Percentiles rank a stretch among this genome's conserved stretches.
phyloP scores from a whole-genome alignment of 805 yeast genomes.

The Sugiyamaella floridensis region DNA sequence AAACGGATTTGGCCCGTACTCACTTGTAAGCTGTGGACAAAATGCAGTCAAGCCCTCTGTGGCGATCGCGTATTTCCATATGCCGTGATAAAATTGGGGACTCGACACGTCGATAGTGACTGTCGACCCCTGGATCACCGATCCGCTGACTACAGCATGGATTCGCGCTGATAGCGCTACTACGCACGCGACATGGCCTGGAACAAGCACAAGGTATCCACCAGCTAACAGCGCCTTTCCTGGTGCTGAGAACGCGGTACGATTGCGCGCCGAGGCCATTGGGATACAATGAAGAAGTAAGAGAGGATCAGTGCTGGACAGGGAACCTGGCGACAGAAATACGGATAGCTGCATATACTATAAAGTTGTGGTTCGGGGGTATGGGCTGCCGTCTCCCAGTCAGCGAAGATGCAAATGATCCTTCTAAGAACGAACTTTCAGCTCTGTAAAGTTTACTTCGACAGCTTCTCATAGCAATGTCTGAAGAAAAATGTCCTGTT shows the following conservation, averaged over 20 bases:
- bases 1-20: constrained; percentile 55
- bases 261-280: constrained; percentile 6
- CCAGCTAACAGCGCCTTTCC: constrained; percentile 94
- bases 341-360: too few species aligned
- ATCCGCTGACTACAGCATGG: constrained; percentile 54
- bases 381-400: too few species aligned
- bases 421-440: too few species aligned
- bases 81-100: constrained; percentile 68
- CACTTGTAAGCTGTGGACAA: background rate
- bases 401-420: too few species aligned
- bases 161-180: constrained; percentile 85
- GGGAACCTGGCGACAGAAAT: too few species aligned
- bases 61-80: constrained; percentile 49
- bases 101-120: constrained; percentile 44
- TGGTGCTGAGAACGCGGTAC: constrained; percentile 73
- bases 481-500: constrained; percentile 40
- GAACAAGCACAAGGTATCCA: constrained; percentile 86
- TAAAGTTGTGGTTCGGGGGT: too few species aligned
- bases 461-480: too few species aligned
- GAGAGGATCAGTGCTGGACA: too few species aligned
- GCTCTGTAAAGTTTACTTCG: too few species aligned
- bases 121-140: background rate
- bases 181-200: constrained; percentile 65
- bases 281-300: too few species aligned
- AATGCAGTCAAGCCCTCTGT: background rate